Base-by-base conservation (phyloP, 2,329 filamentous ascomycete genomes). In the Ophiocordyceps unilateralis region DNA sequence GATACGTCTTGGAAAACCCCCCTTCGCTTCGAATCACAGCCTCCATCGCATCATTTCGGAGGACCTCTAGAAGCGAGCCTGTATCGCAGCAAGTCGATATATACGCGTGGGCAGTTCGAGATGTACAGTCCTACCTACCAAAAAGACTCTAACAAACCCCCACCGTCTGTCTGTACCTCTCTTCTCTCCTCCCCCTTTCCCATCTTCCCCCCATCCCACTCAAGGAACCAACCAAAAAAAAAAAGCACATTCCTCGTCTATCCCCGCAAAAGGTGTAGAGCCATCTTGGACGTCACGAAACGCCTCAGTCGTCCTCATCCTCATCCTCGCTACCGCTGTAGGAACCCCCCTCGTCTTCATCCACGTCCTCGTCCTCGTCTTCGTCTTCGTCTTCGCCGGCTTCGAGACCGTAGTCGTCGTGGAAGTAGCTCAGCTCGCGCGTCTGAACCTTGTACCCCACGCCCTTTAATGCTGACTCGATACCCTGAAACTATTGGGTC, bases 371-470 rank as follows among this genome's bases (percentile, higher is more conserved):
- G 1, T 58, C 56, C 12, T 60, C 60, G 1, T 63, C 64, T 3
- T 75, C 71, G 0, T 70, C 68, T 0, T 70, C 68, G 0, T 66
- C 66, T 0, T 68, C 67, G 0, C 78, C 78, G 2, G 69, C 70
- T 57, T 82, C 72, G 40, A 95, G 63, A 1, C 89, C 89, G 57
- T 96, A 96, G 54, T 87, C 84, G 49, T 95, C 85, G 58, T 93
- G 78, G 60, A 93, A 96, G 53, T 83, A 73, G 37, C 78, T 76
- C 41, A 96, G 68, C 23, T 80, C 69, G 55, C 80, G 79, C 34
- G 83, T 71, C 55, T 84, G 73, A 0, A 82, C 81, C 58, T 79
- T 80, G 67, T 93, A 98, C 0, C 87, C 87, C 44, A 77, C 78
- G 1, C 66, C 67, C 50, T 76, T 71, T 53, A 96, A 84, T 2